Evolutionary conservation across 2,329 filamentous ascomycete species (phyloP).

Genomic region (Pseudocercospora fuligena): DNA sequence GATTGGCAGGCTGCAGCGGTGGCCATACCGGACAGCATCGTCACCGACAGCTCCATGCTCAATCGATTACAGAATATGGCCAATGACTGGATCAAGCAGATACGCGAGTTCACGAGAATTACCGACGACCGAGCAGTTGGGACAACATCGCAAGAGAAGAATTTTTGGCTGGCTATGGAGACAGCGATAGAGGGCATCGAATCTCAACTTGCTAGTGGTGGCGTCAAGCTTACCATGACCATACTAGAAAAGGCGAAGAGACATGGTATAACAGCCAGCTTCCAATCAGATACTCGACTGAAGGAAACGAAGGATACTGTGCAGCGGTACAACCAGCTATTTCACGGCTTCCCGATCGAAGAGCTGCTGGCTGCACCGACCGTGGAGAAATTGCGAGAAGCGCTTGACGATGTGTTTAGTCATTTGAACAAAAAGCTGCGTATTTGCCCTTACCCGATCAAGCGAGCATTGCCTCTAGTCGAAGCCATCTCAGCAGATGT

Average conservation of each 20-base stretch:
- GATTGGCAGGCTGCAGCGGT: constrained; percentile 75
- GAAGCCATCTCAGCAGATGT: constrained; percentile 95
- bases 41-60: constrained; percentile 88
- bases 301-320: constrained; percentile 96
- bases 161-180: constrained; percentile 99
- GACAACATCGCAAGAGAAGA: constrained; percentile 95
- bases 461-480: constrained; percentile 87
- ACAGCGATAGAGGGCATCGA: constrained; percentile 90
- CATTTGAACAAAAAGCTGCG: constrained; percentile 98
- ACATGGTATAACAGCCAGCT: constrained; percentile 96
- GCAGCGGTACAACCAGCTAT: constrained; percentile 97
- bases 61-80: constrained; percentile 93
- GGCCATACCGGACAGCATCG: constrained; percentile 72
- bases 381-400: constrained; percentile 84
- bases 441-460: constrained; percentile 93
- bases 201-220: constrained; percentile 82
- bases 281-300: constrained; percentile 91
- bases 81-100: constrained; percentile 98
- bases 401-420: constrained; percentile 84
- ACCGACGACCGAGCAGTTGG: constrained; percentile 77
- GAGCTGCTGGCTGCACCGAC: constrained; percentile 92
- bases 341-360: constrained; percentile 96
- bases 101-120: constrained; percentile 94
- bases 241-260: constrained; percentile 96
- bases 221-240: constrained; percentile 87